A percentile compares a stretch with the other conserved stretches of the same genome.
phyloP scores from a whole-genome alignment of 192 early-diverging fungal genomes.

The Coemansia sp. region DNA sequence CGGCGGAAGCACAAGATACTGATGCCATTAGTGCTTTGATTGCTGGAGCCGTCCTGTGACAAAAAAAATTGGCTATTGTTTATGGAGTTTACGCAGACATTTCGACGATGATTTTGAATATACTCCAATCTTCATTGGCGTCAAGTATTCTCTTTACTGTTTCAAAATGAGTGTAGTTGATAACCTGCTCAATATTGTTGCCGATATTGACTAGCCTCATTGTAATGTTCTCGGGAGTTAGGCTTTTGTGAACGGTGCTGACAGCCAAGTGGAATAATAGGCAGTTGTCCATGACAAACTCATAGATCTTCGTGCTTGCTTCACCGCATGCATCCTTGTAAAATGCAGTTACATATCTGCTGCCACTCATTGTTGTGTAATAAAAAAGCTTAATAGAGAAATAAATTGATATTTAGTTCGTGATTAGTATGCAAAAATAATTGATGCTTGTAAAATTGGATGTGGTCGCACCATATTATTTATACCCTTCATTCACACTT shows the following conservation, averaged over 20 bases:
- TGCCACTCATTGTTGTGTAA: background rate
- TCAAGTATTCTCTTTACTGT: background rate
- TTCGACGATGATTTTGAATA: background rate
- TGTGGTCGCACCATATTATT: too few species aligned
- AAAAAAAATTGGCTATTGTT: background rate
- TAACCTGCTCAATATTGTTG: background rate
- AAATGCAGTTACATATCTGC: background rate
- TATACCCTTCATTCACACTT: too few species aligned
- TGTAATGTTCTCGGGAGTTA: background rate
- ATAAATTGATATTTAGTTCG: background rate
- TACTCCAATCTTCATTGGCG: background rate
- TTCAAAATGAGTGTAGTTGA: background rate
- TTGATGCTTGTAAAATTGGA: too few species aligned
- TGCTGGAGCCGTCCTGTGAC: too few species aligned
- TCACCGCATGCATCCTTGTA: background rate
- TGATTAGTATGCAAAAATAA: background rate
- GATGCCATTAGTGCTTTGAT: too few species aligned
- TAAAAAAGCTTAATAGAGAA: background rate
- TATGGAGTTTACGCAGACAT: background rate
- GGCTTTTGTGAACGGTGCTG: background rate
- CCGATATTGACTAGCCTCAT: background rate
- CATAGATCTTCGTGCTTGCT: background rate
- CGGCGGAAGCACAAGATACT: too few species aligned
- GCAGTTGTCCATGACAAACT: constrained; percentile 1
- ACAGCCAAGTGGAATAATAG: background rate